Evolutionary conservation across 2,329 filamentous ascomycete genomes (phyloP).

Genomic region (Sarocladium brachiariae): DNA sequence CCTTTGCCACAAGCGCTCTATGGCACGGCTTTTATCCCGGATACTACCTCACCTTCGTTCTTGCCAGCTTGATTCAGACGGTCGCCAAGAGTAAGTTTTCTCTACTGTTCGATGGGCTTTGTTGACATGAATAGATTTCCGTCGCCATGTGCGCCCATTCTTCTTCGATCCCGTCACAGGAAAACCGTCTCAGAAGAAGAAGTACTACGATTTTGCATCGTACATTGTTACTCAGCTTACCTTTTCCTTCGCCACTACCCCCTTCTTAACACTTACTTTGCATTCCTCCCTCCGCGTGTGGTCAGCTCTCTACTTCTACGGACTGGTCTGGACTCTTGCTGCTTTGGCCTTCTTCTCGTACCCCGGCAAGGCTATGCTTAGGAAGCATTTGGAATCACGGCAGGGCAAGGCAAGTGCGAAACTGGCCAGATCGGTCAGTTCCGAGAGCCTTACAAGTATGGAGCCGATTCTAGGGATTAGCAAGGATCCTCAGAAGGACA

Average conservation of each 20-base stretch:
- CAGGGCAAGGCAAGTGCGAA: constrained; percentile 38
- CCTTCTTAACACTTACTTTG: constrained; percentile 78
- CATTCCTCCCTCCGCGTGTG: constrained; percentile 66
- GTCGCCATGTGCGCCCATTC: constrained; percentile 83
- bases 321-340: constrained; percentile 56
- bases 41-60: constrained; percentile 85
- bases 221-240: constrained; percentile 72
- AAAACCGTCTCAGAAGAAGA: constrained; percentile 62
- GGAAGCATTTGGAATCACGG: constrained; percentile 52
- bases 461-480: constrained; percentile 72
- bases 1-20: constrained; percentile 87
- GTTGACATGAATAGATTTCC: too few species aligned
- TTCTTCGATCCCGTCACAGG: constrained; percentile 76
- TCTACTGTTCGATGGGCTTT: too few species aligned
- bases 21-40: constrained; percentile 99
- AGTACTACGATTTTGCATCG: constrained; percentile 77
- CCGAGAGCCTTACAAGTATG: constrained; percentile 47
- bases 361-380: constrained; percentile 59
- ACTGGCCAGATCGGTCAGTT: constrained; percentile 44
- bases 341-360: constrained; percentile 73
- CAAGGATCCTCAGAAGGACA: constrained; percentile 65
- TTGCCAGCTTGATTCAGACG: constrained; percentile 88
- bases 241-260: constrained; percentile 75
- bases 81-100: constrained; percentile 88
- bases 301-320: constrained; percentile 85